Evolutionary conservation across 148 eudicot species (phyloP), one percentile per base, ranked within the genome.

Genomic region (Beta vulgaris): DNA sequence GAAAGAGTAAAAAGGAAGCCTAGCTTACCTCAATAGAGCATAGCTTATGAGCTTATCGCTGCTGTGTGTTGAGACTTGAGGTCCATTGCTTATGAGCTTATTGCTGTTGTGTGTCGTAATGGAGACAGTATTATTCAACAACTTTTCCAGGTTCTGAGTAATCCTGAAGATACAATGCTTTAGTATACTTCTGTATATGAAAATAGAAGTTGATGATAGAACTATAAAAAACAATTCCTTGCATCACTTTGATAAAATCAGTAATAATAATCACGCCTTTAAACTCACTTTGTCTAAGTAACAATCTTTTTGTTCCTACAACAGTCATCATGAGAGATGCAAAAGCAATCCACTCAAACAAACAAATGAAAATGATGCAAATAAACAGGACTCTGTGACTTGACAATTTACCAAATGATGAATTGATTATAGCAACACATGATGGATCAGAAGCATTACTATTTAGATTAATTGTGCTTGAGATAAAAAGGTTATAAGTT

Each of bases 21-120:
- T 18, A 67, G 53, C 71, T 42, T 40, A 67, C 51, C 71, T 67
- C 31, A 25, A n/a, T 66, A 14, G 19, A 66, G 13, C 0, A 40
- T 23, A 25, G 49, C 35, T 51, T 18, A 19, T 16, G 55, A 51
- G 21, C 55, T 51, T 18, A 18, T 51, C 4, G 7, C 0, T 18
- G 25, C 8, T 10, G 3, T 3, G 19, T 40, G 42, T 55, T 39
- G 72, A n/a, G n/a, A n/a, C n/a, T 26, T 16, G 23, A 37, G 14
- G 69, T 62, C 69, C 77, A 34, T 62, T 48, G 21, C 59, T 28
- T 29, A 14, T 44, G 55, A 31, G 51, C 58, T 58, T 16, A 48
- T n/a, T 62, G 63, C 43, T 21, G 23, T 5, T 44, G 58, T 42
- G 13, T 8, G 23, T 21, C 1, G 73, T 49, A 49, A 42, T 32